Evolutionary conservation across 1,139 yeast species (phyloP).

Genomic region (Candida tunisiensis): DNA sequence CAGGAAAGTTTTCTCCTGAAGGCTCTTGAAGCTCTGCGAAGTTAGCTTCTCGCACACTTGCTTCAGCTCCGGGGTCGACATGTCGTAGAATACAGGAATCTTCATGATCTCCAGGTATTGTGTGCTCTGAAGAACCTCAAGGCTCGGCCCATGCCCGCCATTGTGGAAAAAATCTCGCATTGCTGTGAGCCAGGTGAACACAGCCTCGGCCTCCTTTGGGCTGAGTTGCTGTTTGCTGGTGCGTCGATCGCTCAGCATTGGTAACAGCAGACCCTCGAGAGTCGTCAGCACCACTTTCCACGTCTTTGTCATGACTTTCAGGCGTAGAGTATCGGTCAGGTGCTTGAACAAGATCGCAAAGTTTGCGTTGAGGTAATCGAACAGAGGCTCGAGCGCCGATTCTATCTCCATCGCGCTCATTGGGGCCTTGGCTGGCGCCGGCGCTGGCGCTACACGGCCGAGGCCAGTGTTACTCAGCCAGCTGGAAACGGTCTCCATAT

Average conservation of each 20-base stretch:
- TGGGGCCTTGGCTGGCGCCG: constrained; percentile 5
- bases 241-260: constrained; percentile 46
- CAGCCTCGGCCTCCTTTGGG: constrained; percentile 45
- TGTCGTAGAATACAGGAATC: constrained; percentile 53
- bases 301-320: constrained; percentile 57
- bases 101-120: constrained; percentile 44
- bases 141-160: constrained; percentile 68
- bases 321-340: constrained; percentile 39
- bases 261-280: constrained; percentile 55
- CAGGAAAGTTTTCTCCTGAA: constrained; percentile 12
- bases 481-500: constrained; percentile 37
- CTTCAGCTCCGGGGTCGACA: constrained; percentile 31
- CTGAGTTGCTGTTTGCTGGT: constrained; percentile 34
- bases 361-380: constrained; percentile 57
- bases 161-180: constrained; percentile 62
- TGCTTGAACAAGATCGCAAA: constrained; percentile 48
- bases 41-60: constrained; percentile 41
- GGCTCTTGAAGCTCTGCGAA: constrained; percentile 12
- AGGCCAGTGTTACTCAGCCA: constrained; percentile 28
- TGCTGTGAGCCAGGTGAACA: constrained; percentile 55
- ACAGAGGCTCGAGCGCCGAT: constrained; percentile 57
- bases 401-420: constrained; percentile 36
- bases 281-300: constrained; percentile 54
- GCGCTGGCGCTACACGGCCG: constrained; percentile 5
- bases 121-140: constrained; percentile 44